Conservation (phyloP, 352 stramenopile genomes). For the Globisporangium echinulatum region DNA sequence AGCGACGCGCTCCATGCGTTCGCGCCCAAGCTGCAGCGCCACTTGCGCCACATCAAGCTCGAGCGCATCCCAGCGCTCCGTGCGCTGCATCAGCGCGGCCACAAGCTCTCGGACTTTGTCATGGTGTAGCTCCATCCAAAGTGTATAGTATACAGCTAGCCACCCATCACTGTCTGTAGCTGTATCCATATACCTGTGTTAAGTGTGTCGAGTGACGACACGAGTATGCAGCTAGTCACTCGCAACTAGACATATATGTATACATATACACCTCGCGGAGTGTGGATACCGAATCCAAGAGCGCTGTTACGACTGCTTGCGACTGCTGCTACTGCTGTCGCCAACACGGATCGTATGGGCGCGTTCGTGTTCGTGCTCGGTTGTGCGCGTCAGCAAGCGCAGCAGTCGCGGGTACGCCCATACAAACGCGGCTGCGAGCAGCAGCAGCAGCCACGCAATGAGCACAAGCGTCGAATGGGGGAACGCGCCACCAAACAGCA, state of each 20-base stretch:
- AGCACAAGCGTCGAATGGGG: conserved; percentile 47
- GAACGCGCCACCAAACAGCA: conserved; percentile 45
- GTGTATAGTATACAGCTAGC: not conserved
- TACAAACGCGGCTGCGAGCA: conserved; percentile 26
- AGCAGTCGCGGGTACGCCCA: conserved; percentile 43
- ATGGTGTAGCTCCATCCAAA: conserved; percentile 5
- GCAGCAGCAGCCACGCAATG: conserved; percentile 42
- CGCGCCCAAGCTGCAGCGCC: conserved; percentile 29
- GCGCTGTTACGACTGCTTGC: not conserved
- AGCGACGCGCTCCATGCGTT: conserved; percentile 33
- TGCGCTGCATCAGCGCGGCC: conserved; percentile 9
- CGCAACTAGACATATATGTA: no score
- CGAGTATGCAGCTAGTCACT: no score
- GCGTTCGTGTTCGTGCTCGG: conserved; percentile 9
- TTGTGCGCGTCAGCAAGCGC: conserved; percentile 37
- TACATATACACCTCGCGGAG: not conserved
- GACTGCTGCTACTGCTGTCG: no score
- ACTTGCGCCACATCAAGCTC: conserved; percentile 59
- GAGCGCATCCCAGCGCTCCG: conserved; percentile 39
- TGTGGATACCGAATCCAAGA: not conserved
- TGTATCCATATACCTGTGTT: no score
- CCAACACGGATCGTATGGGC: not conserved
- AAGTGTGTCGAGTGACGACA: no score
- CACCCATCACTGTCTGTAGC: no score
- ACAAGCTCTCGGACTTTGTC: conserved; percentile 17